These are phyloP conservation scores for Streptanthus diversifolius DNA, from an alignment of 345 rosid species.

Conservation along the genomic window DNA sequence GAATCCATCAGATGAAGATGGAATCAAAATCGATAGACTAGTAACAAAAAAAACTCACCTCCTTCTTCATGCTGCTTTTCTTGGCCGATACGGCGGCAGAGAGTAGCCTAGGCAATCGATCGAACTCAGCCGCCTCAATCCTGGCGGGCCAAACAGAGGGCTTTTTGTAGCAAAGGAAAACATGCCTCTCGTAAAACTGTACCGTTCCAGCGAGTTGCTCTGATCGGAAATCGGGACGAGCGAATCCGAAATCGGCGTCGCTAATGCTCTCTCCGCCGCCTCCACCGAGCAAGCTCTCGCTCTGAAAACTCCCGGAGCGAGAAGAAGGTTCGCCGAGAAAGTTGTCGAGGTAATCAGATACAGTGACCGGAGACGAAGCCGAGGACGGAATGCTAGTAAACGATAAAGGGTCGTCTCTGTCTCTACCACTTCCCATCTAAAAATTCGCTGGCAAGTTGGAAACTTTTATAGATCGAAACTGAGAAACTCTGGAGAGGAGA, in stretches of 20 bases:
- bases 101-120: constrained; percentile 93
- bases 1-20: neutral
- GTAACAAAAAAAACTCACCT: constrained; percentile 35
- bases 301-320: constrained; percentile 74
- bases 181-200: constrained; percentile 79
- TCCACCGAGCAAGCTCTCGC: constrained; percentile 56
- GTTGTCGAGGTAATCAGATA: constrained; percentile 59
- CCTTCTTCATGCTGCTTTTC: constrained; percentile 61
- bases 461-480: constrained; percentile 29
- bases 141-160: constrained; percentile 95
- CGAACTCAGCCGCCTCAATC: constrained; percentile 98
- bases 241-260: constrained; percentile 74
- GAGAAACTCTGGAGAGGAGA: neutral
- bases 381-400: constrained; percentile 53
- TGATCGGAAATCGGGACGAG: constrained; percentile 69
- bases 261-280: constrained; percentile 36
- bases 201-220: constrained; percentile 72
- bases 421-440: constrained; percentile 57
- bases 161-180: constrained; percentile 88
- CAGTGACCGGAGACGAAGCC: constrained; percentile 65
- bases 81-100: constrained; percentile 72
- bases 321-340: constrained; percentile 52
- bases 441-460: neutral
- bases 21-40: neutral
- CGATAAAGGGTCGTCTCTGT: constrained; percentile 54